Base-by-base conservation (phyloP, 1,284 basidiomycete genomes). In the Naganishia liquefaciens region DNA sequence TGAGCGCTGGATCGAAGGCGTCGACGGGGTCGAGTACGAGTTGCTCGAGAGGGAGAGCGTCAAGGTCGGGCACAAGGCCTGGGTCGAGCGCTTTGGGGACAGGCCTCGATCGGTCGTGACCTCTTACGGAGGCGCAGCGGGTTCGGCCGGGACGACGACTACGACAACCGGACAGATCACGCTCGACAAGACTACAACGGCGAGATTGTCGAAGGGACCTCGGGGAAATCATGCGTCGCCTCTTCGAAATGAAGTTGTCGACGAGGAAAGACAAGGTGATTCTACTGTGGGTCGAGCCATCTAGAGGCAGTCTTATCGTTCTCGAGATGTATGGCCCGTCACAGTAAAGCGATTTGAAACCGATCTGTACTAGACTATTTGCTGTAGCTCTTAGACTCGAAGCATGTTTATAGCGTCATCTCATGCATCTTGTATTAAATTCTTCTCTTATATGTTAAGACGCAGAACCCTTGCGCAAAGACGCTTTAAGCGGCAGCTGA, bases 1-100 rank as follows among this genome's bases (percentile, higher is more conserved):
- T 3, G 57, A 68, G 37, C 40, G 66, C 40, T 68, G 66, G 66
- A 65, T 62, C 52, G 66, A 68, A 21, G 52, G 63, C 33, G 52
- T 65, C 13, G 54, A 54, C 25, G 66, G 66, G 3, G 60, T 68
- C 28, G 51, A 62, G 30, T 68, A 68, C 58, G 39, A 57, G 52
- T 21, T 47, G 46, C 15, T 64, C 10, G 66, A 64, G 27, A 53
- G 39, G 51, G 63, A 64, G 46, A 63, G 62, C 40, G 66, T 68
- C 5, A 47, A 25, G 3, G 63, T 57, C 40, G 66, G 66, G n/a
- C 47, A 57, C 39, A 44, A 55, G 37, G 66, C 58, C 5, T 64
- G 66, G 66, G 62, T 67, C 1, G 39, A 54, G 50, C 42, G 55
- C 15, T 63, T 67, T 30, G 62, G 63, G 3, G 54, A 68, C 27